A percentile compares a stretch with the other conserved stretches of the same genome.
Evolutionary conservation across 345 rosid species (phyloP).

Genomic region (Arabidopsis arenosa): DNA sequence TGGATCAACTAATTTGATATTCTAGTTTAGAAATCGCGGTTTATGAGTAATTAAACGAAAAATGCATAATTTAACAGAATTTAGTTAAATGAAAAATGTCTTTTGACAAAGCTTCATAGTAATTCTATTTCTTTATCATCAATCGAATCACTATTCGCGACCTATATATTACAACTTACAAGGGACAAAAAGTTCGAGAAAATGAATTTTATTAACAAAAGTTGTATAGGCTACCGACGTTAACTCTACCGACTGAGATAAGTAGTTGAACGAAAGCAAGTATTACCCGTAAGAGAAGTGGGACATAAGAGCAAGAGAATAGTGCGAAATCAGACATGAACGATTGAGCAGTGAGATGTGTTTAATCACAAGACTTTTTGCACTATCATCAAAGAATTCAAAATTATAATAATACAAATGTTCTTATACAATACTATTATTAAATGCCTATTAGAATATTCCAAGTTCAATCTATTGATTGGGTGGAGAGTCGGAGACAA

Average conservation of each 20-base stretch:
- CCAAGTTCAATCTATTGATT: background rate
- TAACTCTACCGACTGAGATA: background rate
- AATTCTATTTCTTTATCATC: no score
- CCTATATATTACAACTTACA: no score
- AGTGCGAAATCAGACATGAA: background rate
- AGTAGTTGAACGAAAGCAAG: no score
- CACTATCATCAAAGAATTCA: background rate
- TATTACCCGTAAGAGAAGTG: background rate
- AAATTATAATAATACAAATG: background rate
- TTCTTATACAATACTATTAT: background rate
- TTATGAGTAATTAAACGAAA: background rate
- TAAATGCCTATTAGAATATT: background rate
- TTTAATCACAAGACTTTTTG: background rate
- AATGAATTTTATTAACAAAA: background rate
- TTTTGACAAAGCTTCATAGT: background rate
- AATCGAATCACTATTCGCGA: no score
- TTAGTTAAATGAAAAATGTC: no score
- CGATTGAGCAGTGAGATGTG: background rate
- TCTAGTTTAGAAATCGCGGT: background rate
- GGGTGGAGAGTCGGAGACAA: conserved; percentile 6
- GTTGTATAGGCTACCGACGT: background rate
- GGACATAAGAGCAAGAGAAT: background rate
- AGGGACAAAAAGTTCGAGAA: background rate
- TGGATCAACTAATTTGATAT: background rate
- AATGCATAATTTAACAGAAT: background rate